Conservation (phyloP, 768 basidiomycete species). For the Suillus placidus region DNA sequence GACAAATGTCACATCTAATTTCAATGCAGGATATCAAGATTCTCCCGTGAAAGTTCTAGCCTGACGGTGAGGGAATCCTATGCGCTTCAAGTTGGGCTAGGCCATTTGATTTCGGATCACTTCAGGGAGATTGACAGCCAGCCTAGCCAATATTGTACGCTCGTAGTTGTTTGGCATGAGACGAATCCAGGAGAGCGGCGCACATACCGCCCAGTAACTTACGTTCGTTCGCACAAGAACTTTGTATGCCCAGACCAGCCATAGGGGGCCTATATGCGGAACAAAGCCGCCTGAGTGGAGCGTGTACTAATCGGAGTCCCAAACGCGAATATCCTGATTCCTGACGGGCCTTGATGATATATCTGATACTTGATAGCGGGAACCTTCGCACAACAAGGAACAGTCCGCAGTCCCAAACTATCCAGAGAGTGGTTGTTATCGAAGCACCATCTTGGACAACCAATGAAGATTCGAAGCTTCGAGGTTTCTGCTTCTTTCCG, state of each 20-base stretch:
- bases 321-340: background rate
- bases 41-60: constrained; percentile 4
- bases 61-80: background rate
- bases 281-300: too few relatives aligned
- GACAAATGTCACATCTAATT: background rate
- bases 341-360: too few relatives aligned
- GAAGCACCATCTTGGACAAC: background rate
- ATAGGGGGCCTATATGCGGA: too few relatives aligned
- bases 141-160: background rate
- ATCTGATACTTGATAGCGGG: constrained; percentile 2
- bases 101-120: background rate
- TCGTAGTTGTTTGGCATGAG: background rate
- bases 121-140: background rate
- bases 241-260: background rate
- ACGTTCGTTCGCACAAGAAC: background rate
- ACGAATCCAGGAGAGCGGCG: background rate
- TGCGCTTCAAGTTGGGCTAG: too few relatives aligned
- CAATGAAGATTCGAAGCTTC: background rate
- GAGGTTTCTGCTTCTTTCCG: background rate
- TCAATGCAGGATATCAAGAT: background rate
- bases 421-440: background rate
- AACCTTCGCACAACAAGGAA: background rate
- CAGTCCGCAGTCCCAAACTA: background rate
- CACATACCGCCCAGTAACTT: background rate
- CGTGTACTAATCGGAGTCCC: background rate